phyloP scores from a whole-genome alignment of 768 basidiomycete genomes.

The Asterophora lycoperdoides region DNA sequence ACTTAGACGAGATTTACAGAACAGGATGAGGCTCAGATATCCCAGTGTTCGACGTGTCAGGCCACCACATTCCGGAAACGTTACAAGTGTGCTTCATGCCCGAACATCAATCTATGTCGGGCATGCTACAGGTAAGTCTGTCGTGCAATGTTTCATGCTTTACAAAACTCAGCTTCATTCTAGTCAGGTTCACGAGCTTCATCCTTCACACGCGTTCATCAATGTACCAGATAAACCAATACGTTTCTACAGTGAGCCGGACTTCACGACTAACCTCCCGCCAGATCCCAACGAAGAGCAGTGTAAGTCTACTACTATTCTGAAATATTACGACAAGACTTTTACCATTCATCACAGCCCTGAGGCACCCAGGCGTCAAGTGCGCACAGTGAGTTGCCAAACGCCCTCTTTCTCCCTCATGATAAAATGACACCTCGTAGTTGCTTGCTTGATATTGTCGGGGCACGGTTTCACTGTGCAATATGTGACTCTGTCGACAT shows the following conservation, averaged over 20 bases:
- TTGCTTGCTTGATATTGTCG: constrained; percentile 85
- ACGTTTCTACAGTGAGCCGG: constrained; percentile 38
- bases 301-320: constrained; percentile 39
- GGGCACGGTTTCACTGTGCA: constrained; percentile 90
- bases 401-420: background rate
- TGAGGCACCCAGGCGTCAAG: constrained; percentile 76
- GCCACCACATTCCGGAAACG: constrained; percentile 56
- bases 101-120: constrained; percentile 75
- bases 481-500: constrained; percentile 84
- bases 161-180: constrained; percentile 1
- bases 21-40: constrained; percentile 67
- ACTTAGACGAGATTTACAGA: constrained; percentile 22
- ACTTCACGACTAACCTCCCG: constrained; percentile 25
- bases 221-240: constrained; percentile 62
- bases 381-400: constrained; percentile 71
- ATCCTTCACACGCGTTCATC: constrained; percentile 85
- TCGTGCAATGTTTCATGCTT: background rate
- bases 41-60: constrained; percentile 79
- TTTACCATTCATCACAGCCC: constrained; percentile 38
- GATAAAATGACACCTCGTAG: constrained; percentile 34
- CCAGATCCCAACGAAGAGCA: constrained; percentile 51
- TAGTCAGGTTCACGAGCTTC: constrained; percentile 88
- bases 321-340: too few relatives aligned
- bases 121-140: constrained; percentile 70
- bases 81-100: constrained; percentile 83